Evolutionary conservation across 768 basidiomycete species (phyloP).

Genomic region (Tulasnella calospora): DNA sequence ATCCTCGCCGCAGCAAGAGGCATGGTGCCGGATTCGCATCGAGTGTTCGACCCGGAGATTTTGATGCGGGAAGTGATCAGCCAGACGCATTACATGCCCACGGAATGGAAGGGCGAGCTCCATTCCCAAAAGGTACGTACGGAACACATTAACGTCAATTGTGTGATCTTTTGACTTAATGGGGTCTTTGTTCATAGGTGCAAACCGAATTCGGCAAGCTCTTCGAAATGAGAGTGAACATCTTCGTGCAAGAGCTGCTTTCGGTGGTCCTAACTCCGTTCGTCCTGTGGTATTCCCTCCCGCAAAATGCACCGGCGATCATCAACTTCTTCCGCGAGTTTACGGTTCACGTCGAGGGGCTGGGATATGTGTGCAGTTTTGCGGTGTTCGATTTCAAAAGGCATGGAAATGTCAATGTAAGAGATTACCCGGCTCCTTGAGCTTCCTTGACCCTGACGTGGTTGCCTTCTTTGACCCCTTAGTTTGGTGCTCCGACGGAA

Average conservation of each 20-base stretch:
- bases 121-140: conserved; percentile 83
- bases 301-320: conserved; percentile 80
- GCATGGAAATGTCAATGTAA: conserved; percentile 84
- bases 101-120: conserved; percentile 80
- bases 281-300: conserved; percentile 88
- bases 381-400: conserved; percentile 97
- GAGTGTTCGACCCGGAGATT: conserved; percentile 88
- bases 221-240: conserved; percentile 86
- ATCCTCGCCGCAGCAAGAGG: conserved; percentile 85
- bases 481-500: conserved; percentile 81
- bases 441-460: neutral
- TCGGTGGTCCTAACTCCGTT: conserved; percentile 93
- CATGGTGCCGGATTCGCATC: conserved; percentile 93
- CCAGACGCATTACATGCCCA: conserved; percentile 94
- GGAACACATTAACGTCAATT: neutral
- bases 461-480: neutral
- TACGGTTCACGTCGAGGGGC: conserved; percentile 90
- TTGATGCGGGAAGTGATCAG: conserved; percentile 88
- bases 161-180: neutral
- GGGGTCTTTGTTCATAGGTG: conserved; percentile 47
- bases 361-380: conserved; percentile 96
- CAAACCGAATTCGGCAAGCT: conserved; percentile 88
- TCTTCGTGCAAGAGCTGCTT: conserved; percentile 81
- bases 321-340: conserved; percentile 99
- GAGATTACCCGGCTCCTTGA: conserved; percentile 23